Evolutionary conservation across 495 filamentous ascomycete genomes (phyloP).

Genomic region (Hypoxylon fragiforme): DNA sequence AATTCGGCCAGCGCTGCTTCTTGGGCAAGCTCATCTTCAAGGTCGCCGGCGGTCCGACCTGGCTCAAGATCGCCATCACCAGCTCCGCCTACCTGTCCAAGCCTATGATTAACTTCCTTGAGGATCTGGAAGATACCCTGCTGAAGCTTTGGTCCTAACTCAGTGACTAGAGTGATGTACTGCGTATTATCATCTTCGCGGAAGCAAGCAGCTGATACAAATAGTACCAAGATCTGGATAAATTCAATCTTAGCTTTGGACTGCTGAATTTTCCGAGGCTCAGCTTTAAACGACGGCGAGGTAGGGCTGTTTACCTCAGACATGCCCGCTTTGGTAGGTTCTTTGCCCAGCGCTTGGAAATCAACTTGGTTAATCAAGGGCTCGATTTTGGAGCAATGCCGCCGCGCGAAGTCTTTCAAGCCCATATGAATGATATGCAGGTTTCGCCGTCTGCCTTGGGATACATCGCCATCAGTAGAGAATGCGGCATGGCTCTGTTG

Average conservation of each 20-base stretch:
- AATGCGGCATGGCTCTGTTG: conserved; percentile 46
- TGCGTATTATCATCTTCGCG: conserved; percentile 25
- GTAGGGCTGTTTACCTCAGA: conserved; percentile 28
- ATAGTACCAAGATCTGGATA: conserved; percentile 30
- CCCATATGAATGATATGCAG: conserved; percentile 38
- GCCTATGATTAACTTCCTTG: conserved; percentile 20
- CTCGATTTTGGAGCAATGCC: conserved; percentile 27
- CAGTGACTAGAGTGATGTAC: conserved; percentile 22
- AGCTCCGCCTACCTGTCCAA: conserved; percentile 8
- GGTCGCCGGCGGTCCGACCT: background rate
- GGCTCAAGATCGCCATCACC: conserved; percentile 13
- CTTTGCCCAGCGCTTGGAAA: conserved; percentile 32
- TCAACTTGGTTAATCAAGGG: conserved; percentile 32
- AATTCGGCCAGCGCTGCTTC: conserved; percentile 32
- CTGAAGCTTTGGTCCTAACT: conserved; percentile 22
- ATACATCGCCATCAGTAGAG: conserved; percentile 19
- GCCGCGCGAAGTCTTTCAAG: conserved; percentile 28
- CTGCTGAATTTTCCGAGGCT: too few relatives aligned
- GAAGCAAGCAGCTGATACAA: conserved; percentile 31
- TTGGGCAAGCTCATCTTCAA: conserved; percentile 36
- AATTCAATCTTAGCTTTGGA: conserved; percentile 5
- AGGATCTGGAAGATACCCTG: conserved; percentile 26
- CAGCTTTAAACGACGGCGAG: background rate
- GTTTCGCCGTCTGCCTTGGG: conserved; percentile 26
- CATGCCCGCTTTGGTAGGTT: conserved; percentile 32